Base-by-base conservation (phyloP, 495 filamentous ascomycete species). In the Aspergillus ostianus region DNA sequence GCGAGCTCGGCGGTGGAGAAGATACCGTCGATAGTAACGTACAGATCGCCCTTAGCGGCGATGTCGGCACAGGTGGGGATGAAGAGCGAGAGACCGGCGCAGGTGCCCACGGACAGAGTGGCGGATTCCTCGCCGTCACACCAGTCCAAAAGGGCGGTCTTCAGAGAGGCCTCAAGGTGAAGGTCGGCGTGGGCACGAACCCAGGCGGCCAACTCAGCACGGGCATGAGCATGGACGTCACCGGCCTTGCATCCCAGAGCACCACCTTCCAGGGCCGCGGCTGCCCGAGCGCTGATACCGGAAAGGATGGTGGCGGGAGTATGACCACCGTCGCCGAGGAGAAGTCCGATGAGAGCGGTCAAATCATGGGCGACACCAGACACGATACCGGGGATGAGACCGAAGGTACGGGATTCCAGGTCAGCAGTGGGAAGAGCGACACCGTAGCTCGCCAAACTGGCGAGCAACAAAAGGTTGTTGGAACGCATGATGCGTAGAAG, bases 21-120 rank as follows among this genome's bases (percentile, higher is more conserved):
- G 58, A 80, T 76, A 72, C 77, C 77, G 13, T 78, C 74, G 21
- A 78, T 20, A 41, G 69, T 76, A 29, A 78, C 74, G 49, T 68
- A 71, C 46, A 78, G 67, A 12, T 71, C 67, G 30, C 69, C 73
- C 67, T 76, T 66, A 52, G 75, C 74, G 46, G 75, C 74, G 45
- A 75, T 65, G 26, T 68, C 63, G 47, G 73, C 73, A 54, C 64
- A 70, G 36, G 64, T 64, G 46, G 77, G 77, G 60, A 76, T 67
- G 63, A 71, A 77, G 48, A 77, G 60, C 18, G 71, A 55, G 17
- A 80, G 63, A 19, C 66, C 69, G 56, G 75, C 73, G 32, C 63
- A 55, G 50, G 68, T 63, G 9, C 72, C 65, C 13, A 67, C 53
- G 51, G 67, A 62, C 53, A 74, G 59, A 29, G 58, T 63, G 47